Base-by-base conservation (phyloP, 306 rosid genomes). In the Quercus parvula region DNA sequence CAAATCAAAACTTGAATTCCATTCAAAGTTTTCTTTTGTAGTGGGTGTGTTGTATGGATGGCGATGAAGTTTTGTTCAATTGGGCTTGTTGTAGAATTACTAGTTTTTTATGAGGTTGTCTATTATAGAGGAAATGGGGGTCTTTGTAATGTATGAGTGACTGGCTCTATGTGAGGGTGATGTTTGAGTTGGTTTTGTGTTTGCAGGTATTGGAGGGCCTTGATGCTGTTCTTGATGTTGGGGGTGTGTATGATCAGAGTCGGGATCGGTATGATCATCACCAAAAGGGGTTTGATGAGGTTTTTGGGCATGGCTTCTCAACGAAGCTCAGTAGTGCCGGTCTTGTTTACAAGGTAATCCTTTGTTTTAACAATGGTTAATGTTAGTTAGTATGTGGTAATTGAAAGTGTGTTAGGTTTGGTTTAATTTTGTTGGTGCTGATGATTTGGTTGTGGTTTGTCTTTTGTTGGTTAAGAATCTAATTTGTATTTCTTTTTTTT, bases 291-390 rank as follows among this genome's bases (percentile, higher is more conserved):
- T 96, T 96, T 86, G 92, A 74, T 55, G 99, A 93, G 90, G 87
- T 86, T 81, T 96, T 96, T 77, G 97, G 97, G 5, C 92, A 91
- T 75, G 96, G 98, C 71, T 93, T 96, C 86, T 85, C 89, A 61
- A 93, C 98, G 51, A 96, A 96, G 83, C 91, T 96, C 14, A 96
- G 99, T 25, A 96, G 98, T 75, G 99, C 98, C 71, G 99, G 99
- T 64, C 92, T 96, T 82, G 93, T 93, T 75, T 96, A 90, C 73
- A 96, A 93, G 96, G 99, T 96, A 76, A 11, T 31, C 28, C 63
- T 79, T 51, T 84, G 61, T 66, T 51, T 49, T 22, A 59, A 66
- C 33, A 75, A 27, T 10, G 18, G 5, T 33, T 38, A 10, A 19
- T 33, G 7, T 19, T 67, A 33, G 10, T 67, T 33, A 31, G 11